Evolutionary conservation across 352 stramenopile species (phyloP), one percentile per base, ranked within the genome.

Genomic region (Pythium dissimile): DNA sequence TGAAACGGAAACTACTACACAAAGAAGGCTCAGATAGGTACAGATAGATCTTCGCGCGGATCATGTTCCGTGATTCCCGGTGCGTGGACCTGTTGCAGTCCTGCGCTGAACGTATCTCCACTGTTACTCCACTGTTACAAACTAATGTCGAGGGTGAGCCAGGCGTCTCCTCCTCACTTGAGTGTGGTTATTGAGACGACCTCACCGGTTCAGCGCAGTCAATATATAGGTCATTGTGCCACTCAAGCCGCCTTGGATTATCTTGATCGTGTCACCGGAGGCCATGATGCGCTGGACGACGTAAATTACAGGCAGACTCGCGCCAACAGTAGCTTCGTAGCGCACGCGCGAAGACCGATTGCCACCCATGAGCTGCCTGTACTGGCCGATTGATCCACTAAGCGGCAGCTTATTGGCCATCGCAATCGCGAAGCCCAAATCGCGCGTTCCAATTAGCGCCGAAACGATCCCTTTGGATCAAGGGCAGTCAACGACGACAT

Each of bases 151-250:
- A 38, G 13, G 13, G 20, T 32, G 1, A 15, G 5, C 31, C 16
- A 3, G 9, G 6, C 18, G 0, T 47, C 20, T 12, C 5, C 5
- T 10, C 5, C 9, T 10, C 13, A 8, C 8, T 37, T 8, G 13
- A 37, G 31, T 10, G n/a, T 16, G 23, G 16, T 2, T 28, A n/a
- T n/a, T 18, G 21, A n/a, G n/a, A 35, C 13, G 2, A 15, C 11
- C 44, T 26, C 32, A 72, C 67, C 48, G 63, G 39, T 63, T 66
- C 56, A 76, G 73, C 7, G 51, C 64, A 11, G 60, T 55, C 2
- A 92, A 56, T 11, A 87, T 74, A 61, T 73, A 89, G 23, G 69
- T 72, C 55, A 92, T 69, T 9, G 79, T 89, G n/a, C 81, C 81
- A 21, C 68, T 84, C 30, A 92, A 64, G 30, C 77, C 69, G 28